Percentiles rank a stretch among this genome's conserved stretches.
phyloP scores from a whole-genome alignment of 805 yeast species.

The Schwanniomyces vanrijiae region DNA sequence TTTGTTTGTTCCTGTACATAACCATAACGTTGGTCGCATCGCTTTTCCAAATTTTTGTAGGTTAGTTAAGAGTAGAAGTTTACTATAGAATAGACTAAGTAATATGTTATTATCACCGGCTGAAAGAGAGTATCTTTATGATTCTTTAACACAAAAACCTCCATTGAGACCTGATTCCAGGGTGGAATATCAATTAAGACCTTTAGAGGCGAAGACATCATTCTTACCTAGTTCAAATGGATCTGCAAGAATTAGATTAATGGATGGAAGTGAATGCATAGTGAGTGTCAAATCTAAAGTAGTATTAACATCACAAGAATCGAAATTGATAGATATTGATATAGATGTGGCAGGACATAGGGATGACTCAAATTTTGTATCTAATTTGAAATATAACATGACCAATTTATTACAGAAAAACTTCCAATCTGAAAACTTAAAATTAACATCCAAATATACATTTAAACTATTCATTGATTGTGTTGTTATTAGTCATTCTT shows the following conservation, averaged over 20 bases:
- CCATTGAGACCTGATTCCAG: conserved; percentile 88
- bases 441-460: conserved; percentile 70
- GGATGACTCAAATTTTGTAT: conserved; percentile 73
- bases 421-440: conserved; percentile 53
- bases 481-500: conserved; percentile 69
- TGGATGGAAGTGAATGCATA: conserved; percentile 92
- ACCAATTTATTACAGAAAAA: conserved; percentile 52
- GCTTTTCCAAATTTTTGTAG: not conserved
- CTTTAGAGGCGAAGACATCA: conserved; percentile 77
- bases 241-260: conserved; percentile 79
- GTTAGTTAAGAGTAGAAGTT: not conserved
- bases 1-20: not conserved
- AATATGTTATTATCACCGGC: conserved; percentile 71
- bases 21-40: not conserved
- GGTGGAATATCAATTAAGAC: conserved; percentile 70
- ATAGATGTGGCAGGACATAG: conserved; percentile 79
- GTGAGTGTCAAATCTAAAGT: conserved; percentile 89
- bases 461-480: conserved; percentile 80
- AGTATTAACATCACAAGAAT: conserved; percentile 40
- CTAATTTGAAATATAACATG: conserved; percentile 61
- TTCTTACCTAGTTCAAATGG: conserved; percentile 90
- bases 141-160: conserved; percentile 60
- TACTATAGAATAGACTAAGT: not conserved
- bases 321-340: conserved; percentile 66
- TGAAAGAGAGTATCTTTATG: conserved; percentile 73